These are phyloP conservation scores for Grammothele lineata DNA, from an alignment of 768 basidiomycete genomes.

Conservation along the genomic window DNA sequence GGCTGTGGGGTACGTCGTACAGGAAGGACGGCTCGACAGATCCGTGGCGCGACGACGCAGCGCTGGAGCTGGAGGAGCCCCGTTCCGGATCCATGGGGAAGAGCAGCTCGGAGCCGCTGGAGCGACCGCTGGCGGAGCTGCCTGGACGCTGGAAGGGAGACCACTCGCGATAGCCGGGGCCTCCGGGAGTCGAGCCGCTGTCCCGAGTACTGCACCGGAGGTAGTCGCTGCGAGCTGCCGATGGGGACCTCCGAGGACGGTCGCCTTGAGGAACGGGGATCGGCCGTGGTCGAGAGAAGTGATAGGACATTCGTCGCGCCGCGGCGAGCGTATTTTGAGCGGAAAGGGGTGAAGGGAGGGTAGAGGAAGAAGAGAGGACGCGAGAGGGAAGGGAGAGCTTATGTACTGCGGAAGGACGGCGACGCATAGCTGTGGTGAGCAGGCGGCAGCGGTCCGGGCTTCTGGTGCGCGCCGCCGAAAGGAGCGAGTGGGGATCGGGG, in stretches of 20 bases:
- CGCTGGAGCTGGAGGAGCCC: background rate
- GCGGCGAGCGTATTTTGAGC: background rate
- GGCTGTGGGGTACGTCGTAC: constrained; percentile 1
- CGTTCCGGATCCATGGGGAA: constrained; percentile 11
- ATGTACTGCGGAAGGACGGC: constrained; percentile 4
- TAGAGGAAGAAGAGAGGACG: background rate
- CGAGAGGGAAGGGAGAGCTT: background rate
- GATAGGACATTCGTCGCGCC: background rate
- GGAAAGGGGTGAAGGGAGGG: background rate
- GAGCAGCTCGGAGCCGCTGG: constrained; percentile 7
- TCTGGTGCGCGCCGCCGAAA: too few relatives aligned
- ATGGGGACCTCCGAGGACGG: background rate
- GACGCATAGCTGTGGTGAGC: constrained; percentile 2
- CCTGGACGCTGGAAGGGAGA: background rate
- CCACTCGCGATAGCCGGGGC: too few relatives aligned
- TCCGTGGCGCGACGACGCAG: background rate
- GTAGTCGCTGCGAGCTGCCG: background rate
- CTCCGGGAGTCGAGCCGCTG: too few relatives aligned
- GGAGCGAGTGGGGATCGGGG: too few relatives aligned
- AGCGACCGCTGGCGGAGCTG: constrained; percentile 1
- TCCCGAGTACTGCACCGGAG: too few relatives aligned
- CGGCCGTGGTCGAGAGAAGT: background rate
- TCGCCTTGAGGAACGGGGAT: background rate
- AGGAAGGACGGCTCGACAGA: background rate
- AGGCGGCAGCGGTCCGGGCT: too few relatives aligned